Evolutionary conservation across 306 rosid species (phyloP).

Genomic region (Psophocarpus tetragonolobus): DNA sequence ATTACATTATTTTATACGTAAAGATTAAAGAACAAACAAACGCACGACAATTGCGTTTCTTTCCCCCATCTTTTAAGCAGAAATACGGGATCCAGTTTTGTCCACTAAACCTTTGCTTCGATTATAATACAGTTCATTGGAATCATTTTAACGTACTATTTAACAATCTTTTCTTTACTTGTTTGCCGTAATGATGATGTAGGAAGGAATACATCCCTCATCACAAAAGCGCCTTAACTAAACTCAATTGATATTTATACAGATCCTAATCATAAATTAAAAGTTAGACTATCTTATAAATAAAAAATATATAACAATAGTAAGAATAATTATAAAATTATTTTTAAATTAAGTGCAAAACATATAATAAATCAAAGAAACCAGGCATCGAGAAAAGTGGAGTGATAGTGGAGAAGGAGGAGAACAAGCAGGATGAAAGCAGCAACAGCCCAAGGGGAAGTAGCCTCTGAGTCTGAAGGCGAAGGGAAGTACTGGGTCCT

Average conservation of each 20-base stretch:
- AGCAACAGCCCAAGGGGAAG: conserved; percentile 88
- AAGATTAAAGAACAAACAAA: not conserved
- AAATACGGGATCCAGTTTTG: not conserved
- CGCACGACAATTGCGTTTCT: conserved; percentile 5
- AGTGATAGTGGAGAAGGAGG: conserved; percentile 63
- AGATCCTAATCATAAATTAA: not conserved
- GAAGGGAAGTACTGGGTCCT: conserved; percentile 52
- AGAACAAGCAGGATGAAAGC: conserved; percentile 67
- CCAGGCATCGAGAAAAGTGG: conserved; percentile 71
- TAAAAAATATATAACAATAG: too few species aligned
- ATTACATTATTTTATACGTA: conserved; percentile 23
- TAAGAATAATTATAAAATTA: too few species aligned
- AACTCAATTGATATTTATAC: conserved; percentile 3
- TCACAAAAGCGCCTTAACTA: not conserved
- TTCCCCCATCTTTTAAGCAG: conserved; percentile 7
- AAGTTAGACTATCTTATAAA: too few species aligned
- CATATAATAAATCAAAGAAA: conserved; percentile 34
- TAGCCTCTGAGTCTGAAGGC: too few species aligned
- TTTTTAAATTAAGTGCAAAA: too few species aligned
- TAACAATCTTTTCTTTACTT: not conserved
- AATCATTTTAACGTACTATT: not conserved
- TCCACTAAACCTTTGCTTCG: not conserved
- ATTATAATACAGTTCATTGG: not conserved
- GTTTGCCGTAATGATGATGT: not conserved
- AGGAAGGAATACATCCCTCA: not conserved